A percentile compares a stretch with the other conserved stretches of the same genome.
These are phyloP conservation scores for Eucalyptus erythrocorys DNA, from an alignment of 345 rosid genomes.

Conservation along the genomic window DNA sequence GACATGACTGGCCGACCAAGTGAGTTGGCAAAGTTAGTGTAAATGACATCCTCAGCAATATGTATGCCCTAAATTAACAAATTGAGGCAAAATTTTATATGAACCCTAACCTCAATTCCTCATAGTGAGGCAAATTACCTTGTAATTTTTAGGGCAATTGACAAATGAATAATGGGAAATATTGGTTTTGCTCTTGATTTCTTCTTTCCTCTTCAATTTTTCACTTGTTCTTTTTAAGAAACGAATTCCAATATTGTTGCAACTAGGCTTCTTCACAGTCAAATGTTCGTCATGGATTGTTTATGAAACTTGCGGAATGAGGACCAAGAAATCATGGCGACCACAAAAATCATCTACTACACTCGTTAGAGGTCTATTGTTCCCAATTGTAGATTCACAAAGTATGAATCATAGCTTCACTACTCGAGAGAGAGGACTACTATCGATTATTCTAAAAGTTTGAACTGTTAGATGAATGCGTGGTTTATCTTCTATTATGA, in stretches of 20 bases:
- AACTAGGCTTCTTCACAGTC: constrained; percentile 98
- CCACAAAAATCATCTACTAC: constrained; percentile 6
- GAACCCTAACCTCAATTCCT: neutral
- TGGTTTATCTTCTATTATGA: no score
- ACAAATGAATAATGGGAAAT: neutral
- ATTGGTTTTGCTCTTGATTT: neutral
- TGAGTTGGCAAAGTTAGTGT: neutral
- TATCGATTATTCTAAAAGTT: fast-evolving
- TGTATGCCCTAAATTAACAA: neutral
- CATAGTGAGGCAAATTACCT: neutral
- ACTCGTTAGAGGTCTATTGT: constrained; percentile 50
- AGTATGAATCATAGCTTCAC: constrained; percentile 2
- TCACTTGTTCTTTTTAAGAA: neutral
- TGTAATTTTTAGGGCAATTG: neutral
- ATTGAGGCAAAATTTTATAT: no score
- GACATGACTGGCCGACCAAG: neutral
- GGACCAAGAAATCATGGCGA: constrained; percentile 27
- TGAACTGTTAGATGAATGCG: fast-evolving
- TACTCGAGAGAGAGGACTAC: fast-evolving
- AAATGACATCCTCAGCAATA: neutral
- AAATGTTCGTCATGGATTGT: constrained; percentile 72
- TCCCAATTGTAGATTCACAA: neutral
- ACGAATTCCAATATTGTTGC: constrained; percentile 29
- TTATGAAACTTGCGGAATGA: constrained; percentile 50
- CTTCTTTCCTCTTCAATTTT: neutral